A percentile compares a stretch with the other conserved stretches of the same genome.
Evolutionary conservation across 768 basidiomycete species (phyloP).

Genomic region (Leccinellum rugosiceps): DNA sequence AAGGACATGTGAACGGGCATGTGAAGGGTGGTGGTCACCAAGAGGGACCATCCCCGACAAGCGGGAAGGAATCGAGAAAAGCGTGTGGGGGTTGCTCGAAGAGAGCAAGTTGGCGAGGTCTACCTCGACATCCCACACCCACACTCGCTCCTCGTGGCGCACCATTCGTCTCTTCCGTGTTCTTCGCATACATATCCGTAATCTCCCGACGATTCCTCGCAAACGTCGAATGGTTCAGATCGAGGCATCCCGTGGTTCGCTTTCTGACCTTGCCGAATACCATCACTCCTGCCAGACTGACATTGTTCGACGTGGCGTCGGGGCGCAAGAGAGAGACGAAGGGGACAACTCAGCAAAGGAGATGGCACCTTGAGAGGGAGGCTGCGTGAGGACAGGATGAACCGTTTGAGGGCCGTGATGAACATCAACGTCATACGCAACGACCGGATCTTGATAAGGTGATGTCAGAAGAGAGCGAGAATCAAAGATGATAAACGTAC

Average conservation of each 20-base stretch:
- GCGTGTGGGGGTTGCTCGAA: too few relatives aligned
- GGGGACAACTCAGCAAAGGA: conserved; percentile 31
- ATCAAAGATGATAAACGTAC: conserved; percentile 24
- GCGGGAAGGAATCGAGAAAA: too few relatives aligned
- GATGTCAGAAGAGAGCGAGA: background rate
- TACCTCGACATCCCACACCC: too few relatives aligned
- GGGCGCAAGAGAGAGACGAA: conserved; percentile 78
- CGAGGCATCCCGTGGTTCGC: conserved; percentile 81
- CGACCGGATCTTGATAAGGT: conserved; percentile 60
- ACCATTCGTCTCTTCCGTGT: conserved; percentile 82
- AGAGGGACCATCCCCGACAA: too few relatives aligned
- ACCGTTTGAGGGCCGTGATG: conserved; percentile 84
- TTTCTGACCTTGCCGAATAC: conserved; percentile 53
- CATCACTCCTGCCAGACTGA: conserved; percentile 91
- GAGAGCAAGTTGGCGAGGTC: too few relatives aligned
- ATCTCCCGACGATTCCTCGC: conserved; percentile 87
- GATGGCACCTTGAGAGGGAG: conserved; percentile 85
- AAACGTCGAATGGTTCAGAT: conserved; percentile 81
- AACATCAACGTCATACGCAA: conserved; percentile 90
- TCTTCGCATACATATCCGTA: conserved; percentile 83
- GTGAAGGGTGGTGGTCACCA: too few relatives aligned
- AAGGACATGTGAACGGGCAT: too few relatives aligned
- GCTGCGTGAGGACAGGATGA: conserved; percentile 82
- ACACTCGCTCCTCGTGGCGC: conserved; percentile 12
- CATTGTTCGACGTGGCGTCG: conserved; percentile 77